These are phyloP conservation scores for Pisolithus tinctorius DNA, from an alignment of 768 basidiomycete genomes.

Conservation along the genomic window DNA sequence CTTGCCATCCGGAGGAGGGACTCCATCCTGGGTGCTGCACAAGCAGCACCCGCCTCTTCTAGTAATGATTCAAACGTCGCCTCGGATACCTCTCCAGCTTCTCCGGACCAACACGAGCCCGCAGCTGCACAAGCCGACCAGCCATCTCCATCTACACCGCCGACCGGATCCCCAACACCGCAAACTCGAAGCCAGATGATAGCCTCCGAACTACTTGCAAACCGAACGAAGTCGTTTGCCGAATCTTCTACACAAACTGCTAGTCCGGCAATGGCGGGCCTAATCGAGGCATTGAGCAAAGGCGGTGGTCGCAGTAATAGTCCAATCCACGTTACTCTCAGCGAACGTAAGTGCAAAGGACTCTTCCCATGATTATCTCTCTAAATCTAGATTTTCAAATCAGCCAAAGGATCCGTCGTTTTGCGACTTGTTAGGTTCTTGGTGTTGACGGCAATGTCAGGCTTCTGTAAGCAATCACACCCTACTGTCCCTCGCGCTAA, in stretches of 20 bases:
- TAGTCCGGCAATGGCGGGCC: conserved; percentile 35
- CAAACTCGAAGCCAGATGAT: conserved; percentile 36
- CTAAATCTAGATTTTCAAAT: conserved; percentile 1
- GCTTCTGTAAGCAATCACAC: conserved; percentile 52
- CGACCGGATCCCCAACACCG: conserved; percentile 1
- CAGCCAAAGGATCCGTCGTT: conserved; percentile 66
- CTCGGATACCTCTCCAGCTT: conserved; percentile 8
- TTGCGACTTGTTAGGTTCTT: conserved; percentile 59
- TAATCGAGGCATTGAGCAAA: conserved; percentile 34
- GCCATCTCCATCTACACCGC: conserved; percentile 13
- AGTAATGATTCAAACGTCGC: conserved; percentile 8
- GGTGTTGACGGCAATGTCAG: conserved; percentile 44
- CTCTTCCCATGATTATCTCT: not conserved
- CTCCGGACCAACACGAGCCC: conserved; percentile 8
- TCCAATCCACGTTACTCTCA: conserved; percentile 77
- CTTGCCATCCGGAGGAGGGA: conserved; percentile 67
- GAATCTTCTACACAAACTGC: conserved; percentile 13
- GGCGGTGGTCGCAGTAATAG: conserved; percentile 40
- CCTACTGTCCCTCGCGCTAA: conserved; percentile 2
- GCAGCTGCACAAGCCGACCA: conserved; percentile 8
- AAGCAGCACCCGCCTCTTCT: conserved; percentile 15
- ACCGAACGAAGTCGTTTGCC: conserved; percentile 12
- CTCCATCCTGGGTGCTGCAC: conserved; percentile 42
- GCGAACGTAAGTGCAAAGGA: conserved; percentile 56
- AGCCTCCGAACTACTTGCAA: conserved; percentile 34